Evolutionary conservation across 768 basidiomycete species (phyloP), one percentile per base, ranked within the genome.

Genomic region (Kwoniella shandongensis): DNA sequence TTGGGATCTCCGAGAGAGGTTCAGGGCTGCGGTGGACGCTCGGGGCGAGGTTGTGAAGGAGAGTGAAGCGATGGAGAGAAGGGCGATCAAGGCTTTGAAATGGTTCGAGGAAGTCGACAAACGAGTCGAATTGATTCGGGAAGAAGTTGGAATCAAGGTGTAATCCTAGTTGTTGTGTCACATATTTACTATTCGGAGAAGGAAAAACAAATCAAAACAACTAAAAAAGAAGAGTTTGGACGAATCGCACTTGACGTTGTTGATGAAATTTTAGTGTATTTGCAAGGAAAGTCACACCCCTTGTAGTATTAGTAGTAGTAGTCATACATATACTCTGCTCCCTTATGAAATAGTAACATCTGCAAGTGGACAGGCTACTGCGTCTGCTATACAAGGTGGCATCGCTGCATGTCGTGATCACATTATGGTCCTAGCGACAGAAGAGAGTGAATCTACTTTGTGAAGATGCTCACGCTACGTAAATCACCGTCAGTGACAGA

Each of bases 1-100:
- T 20, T 97, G 90, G 90, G 93, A 97, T 75, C 72, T 93, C 59
- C 83, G 83, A 65, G 88, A 89, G 77, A 82, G 87, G 40, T 94
- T 91, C 81, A 81, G 84, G 54, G 79, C 78, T 2, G 87, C 89
- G 17, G 83, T 91, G 80, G 91, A 98, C 66, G 86, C 88, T 72
- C 79, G 85, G 41, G 82, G 81, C 35, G 83, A 82, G 69, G 90
- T 93, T 71, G 91, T 94, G 15, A 81, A 81, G 67, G 81, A 79
- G 46, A 85, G 85, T 42, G 90, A 92, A 78, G 87, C 87, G 69
- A 80, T 81, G 48, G 88, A 88, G 80, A 83, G 77, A 78, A 82
- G 81, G 76, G 85, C 90, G 22, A 66, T 68, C 62, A 83, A 79
- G 65, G 94, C 96, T 36, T 79, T 86, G 48, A 82, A 83, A 59